Conservation (phyloP, 148 eudicot species). For the Camellia japonica region DNA sequence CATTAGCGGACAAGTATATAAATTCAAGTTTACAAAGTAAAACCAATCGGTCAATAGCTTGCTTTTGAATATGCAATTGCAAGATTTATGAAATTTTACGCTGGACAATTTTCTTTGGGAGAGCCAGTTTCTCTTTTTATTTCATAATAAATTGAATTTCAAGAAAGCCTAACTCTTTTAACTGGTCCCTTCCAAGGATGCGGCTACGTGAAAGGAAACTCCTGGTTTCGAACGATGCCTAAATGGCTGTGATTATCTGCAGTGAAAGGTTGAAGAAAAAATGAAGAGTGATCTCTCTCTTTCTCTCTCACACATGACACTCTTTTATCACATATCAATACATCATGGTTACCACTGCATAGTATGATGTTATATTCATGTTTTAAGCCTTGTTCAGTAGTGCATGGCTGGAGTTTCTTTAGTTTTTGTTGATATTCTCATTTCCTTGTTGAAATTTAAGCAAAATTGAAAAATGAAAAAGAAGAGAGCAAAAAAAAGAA, state of each 20-base stretch:
- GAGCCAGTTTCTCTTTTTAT: neutral
- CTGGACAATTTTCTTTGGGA: neutral
- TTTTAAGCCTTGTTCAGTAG: neutral
- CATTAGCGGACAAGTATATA: neutral
- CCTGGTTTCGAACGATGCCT: neutral
- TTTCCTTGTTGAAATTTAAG: neutral
- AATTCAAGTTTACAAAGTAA: neutral
- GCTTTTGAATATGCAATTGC: constrained; percentile 1
- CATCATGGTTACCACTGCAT: neutral
- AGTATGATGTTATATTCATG: neutral
- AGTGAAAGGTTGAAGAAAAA: neutral
- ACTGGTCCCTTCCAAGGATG: neutral
- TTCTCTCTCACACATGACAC: neutral
- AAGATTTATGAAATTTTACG: neutral
- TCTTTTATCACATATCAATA: neutral
- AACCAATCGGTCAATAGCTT: neutral
- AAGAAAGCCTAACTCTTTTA: neutral
- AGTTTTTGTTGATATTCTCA: too few relatives aligned
- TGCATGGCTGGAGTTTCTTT: neutral
- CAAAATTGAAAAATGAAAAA: neutral
- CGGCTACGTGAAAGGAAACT: neutral
- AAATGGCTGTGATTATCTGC: neutral
- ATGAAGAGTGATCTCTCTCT: neutral
- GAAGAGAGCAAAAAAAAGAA: neutral
- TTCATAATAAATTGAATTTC: neutral